These are phyloP conservation scores for Boechera stricta DNA, from an alignment of 345 rosid species.

Conservation along the genomic window DNA sequence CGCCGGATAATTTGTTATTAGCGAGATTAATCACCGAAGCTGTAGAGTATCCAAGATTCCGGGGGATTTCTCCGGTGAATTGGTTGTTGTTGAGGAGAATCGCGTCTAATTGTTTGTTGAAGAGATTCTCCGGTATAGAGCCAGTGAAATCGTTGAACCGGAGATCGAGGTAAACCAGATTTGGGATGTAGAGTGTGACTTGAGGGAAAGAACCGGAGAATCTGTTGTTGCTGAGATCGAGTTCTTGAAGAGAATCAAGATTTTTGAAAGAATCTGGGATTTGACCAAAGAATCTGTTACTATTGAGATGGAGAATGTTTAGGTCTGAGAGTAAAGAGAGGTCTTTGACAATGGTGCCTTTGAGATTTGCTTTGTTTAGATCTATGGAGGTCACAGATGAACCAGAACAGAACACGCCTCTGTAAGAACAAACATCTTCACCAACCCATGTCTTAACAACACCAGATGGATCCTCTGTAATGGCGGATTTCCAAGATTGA, in stretches of 20 bases:
- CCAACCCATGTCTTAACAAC: constrained; percentile 82
- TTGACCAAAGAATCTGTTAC: constrained; percentile 77
- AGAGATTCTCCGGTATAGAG: constrained; percentile 68
- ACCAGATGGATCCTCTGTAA: constrained; percentile 73
- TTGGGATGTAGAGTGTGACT: constrained; percentile 58
- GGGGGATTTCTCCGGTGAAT: constrained; percentile 69
- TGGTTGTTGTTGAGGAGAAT: constrained; percentile 82
- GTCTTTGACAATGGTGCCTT: constrained; percentile 70
- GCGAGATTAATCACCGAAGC: constrained; percentile 88
- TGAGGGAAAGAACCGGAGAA: constrained; percentile 77
- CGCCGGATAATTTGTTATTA: constrained; percentile 71
- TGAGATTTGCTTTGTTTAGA: constrained; percentile 87
- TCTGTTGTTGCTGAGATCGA: constrained; percentile 84
- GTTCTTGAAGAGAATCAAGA: constrained; percentile 67
- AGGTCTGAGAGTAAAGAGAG: constrained; percentile 66
- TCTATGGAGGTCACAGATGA: constrained; percentile 54
- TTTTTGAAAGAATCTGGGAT: constrained; percentile 62
- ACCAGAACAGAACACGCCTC: constrained; percentile 72
- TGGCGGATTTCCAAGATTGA: constrained; percentile 88
- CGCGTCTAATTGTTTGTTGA: constrained; percentile 78
- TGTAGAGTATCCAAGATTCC: constrained; percentile 69
- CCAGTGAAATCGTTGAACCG: constrained; percentile 88
- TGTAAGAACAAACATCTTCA: constrained; percentile 75
- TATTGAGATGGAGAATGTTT: constrained; percentile 76
- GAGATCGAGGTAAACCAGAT: constrained; percentile 77